Conservation (phyloP, 129 eudicot species). For the Scalesia atractyloides region DNA sequence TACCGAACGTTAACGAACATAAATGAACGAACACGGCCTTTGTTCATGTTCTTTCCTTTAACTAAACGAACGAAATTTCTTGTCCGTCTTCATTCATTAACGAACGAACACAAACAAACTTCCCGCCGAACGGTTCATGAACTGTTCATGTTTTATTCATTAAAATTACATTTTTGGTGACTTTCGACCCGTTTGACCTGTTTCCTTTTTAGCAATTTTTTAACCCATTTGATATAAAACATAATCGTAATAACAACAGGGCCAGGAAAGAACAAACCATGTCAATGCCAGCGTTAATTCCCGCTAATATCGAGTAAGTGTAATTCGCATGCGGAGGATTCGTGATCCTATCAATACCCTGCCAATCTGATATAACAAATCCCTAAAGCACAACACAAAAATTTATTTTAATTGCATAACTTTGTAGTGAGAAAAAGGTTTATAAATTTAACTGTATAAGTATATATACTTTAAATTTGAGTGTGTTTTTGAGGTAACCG, state of each 20-base stretch:
- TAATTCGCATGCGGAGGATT: slow-evolving; percentile 60
- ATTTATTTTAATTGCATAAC: background rate
- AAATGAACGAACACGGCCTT: too few species aligned
- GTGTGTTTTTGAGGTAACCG: slow-evolving; percentile 50
- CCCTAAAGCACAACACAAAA: slow-evolving; percentile 43
- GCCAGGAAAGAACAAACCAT: slow-evolving; percentile 46
- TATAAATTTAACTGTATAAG: background rate
- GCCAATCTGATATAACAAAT: slow-evolving; percentile 75
- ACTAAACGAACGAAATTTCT: too few species aligned
- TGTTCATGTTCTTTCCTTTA: too few species aligned
- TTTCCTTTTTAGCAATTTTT: background rate
- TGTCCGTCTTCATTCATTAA: too few species aligned
- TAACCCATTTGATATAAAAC: background rate
- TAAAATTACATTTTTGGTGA: background rate
- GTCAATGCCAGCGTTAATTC: slow-evolving; percentile 73
- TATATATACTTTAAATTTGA: slow-evolving; percentile 50
- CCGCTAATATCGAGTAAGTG: slow-evolving; percentile 60
- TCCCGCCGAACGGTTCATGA: too few species aligned
- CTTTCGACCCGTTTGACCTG: background rate
- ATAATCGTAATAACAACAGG: background rate
- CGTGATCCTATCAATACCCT: slow-evolving; percentile 71
- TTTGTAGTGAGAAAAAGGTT: background rate
- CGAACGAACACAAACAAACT: too few species aligned
- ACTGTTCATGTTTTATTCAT: background rate
- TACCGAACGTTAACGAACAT: too few species aligned